Evolutionary conservation across 2,329 filamentous ascomycete species (phyloP).

Genomic region (Aspergillus sojae): DNA sequence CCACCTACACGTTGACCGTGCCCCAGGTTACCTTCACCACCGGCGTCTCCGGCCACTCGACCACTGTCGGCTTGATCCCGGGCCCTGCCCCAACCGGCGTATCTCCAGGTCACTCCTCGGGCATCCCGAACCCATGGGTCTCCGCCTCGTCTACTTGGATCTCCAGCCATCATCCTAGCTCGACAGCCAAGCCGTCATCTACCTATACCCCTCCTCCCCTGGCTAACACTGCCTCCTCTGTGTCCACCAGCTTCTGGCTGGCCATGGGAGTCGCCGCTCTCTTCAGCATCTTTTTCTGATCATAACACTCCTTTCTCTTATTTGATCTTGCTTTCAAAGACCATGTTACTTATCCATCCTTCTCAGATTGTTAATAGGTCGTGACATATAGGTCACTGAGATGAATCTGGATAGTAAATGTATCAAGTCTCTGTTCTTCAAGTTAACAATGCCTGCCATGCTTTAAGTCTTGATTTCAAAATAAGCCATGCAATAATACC

Average conservation of each 20-base stretch:
- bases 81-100: constrained; percentile 18
- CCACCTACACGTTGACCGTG: constrained; percentile 46
- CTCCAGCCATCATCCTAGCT: constrained; percentile 26
- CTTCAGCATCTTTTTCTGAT: constrained; percentile 1
- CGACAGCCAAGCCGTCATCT: constrained; percentile 8
- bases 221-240: constrained; percentile 5
- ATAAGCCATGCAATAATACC: not conserved
- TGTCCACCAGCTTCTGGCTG: constrained; percentile 6
- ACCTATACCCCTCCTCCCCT: constrained; percentile 9
- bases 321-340: not conserved
- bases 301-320: not conserved
- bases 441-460: not conserved
- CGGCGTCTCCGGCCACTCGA: constrained; percentile 27
- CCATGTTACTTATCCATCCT: not conserved
- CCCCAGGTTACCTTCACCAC: constrained; percentile 49
- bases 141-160: constrained; percentile 21
- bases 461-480: not conserved
- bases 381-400: not conserved
- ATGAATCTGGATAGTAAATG: constrained; percentile 1
- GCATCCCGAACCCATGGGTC: constrained; percentile 22
- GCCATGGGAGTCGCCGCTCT: constrained; percentile 10
- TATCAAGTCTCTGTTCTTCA: not conserved
- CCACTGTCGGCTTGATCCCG: constrained; percentile 38
- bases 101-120: constrained; percentile 24
- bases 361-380: not conserved